Base-by-base conservation (phyloP, 2,329 filamentous ascomycete genomes). In the Chalaropsis thielavioides region DNA sequence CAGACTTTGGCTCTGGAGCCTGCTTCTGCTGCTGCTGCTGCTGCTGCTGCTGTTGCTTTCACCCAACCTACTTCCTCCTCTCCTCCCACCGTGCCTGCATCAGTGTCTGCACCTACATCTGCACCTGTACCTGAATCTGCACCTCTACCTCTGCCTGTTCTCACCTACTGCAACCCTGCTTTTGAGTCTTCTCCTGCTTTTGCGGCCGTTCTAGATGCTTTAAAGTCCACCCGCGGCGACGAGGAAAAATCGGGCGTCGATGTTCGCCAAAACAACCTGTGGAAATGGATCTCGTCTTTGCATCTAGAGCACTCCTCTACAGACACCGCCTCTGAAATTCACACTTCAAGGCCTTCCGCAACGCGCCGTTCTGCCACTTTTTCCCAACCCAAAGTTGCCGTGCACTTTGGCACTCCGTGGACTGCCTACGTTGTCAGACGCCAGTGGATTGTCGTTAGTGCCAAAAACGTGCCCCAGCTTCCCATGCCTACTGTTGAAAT, bases 361-460 rank as follows among this genome's bases (percentile, higher is more conserved):
- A 22, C 15, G 8, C 1, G 31, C 13, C 24, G 13, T 58, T 58
- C 10, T 6, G 31, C 11, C 44, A 15, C 1, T 67, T 71, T 38
- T 72, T 73, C 68, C 68, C 31, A 51, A 11, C 40, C 43, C 15
- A 63, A 44, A 38, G 31, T 49, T 13, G 51, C 61, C 3, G 69
- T 71, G 35, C 73, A 75, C 66, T 69, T 73, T 11, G 72, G 72
- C 54, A 69, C 72, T 41, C 69, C 72, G 61, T 78, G 76, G 76
- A 77, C 76, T 13, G 72, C 72, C 61, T 74, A 70, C 41, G 66
- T 74, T 41, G 68, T 77, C 19, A 69, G 71, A 17, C 66, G 70
- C 41, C 70, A 70, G 69, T 77, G 75, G 75, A 70, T 74, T 31
- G 72, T 77, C 22, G 72, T 77, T 68, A 74, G 75, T 65, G 72